Evolutionary conservation across 805 yeast genomes (phyloP), one percentile per base, ranked within the genome.

Genomic region (Clavispora carvajalis): DNA sequence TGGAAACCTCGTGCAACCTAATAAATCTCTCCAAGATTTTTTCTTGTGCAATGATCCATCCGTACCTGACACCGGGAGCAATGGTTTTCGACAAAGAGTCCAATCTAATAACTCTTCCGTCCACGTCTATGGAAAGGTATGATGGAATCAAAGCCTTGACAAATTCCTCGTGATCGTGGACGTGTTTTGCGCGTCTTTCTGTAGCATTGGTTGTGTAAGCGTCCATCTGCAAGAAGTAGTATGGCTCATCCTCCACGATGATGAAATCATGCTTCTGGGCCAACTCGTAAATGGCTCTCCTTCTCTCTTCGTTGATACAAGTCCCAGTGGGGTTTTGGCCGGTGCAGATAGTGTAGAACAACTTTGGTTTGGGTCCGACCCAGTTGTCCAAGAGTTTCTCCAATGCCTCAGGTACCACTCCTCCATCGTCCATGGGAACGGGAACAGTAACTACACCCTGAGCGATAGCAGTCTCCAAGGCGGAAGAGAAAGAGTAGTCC

Each of bases 321-420:
- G 95, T 81, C 28, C 99, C 99, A 15, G 97, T 90, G 48, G 99
- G 99, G 74, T 91, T 91, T 71, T 93, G 98, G 47, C 99, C 99
- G 7, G 98, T 93, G 50, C 93, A 83, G 54, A 91, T 87, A 30
- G 93, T 81, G 77, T 93, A 93, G 53, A 91, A 71, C 45, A 91
- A 69, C 63, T 84, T 88, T 51, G 98, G 98, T 63, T 80, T 80
- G 77, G 76, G 41, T 68, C 55, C 81, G 11, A 72, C 71, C 97
- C 97, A 90, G 57, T 74, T 68, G 46, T 72, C 76, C 54, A 91
- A 66, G 38, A 81, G 62, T 9, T 60, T 52, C 28, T 72, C 90
- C 40, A 91, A 69, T 37, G 76, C 75, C 45, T 77, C 82, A 11
- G 96, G 95, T 38, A 82, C 63, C 38, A 88, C 73, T 46, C 98